phyloP scores from a whole-genome alignment of 1,284 basidiomycete genomes.

The Ceratobasidium sp. region DNA sequence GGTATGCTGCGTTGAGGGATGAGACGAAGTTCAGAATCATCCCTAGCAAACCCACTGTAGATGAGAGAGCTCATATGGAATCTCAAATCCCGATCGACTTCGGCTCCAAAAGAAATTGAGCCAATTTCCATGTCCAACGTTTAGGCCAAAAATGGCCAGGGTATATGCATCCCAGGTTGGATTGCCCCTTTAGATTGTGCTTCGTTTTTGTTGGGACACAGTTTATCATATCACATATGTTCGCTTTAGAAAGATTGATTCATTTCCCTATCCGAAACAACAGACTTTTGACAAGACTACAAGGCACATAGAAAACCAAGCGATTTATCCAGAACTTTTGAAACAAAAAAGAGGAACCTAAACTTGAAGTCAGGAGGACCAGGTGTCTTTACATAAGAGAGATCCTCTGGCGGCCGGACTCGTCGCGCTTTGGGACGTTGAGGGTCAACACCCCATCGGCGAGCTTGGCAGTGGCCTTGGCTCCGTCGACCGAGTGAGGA shows the following conservation, averaged over 20 bases:
- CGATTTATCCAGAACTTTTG: background rate
- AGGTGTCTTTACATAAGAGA: conserved; percentile 5
- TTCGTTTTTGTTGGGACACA: no score
- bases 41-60: background rate
- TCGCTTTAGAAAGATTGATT: background rate
- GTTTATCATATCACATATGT: no score
- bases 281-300: background rate
- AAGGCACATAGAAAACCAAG: background rate
- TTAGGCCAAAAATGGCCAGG: background rate
- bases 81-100: background rate
- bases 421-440: conserved; percentile 38
- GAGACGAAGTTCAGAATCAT: background rate
- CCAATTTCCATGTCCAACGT: background rate
- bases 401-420: conserved; percentile 40
- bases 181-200: background rate
- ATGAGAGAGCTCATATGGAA: conserved; percentile 1
- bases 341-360: background rate
- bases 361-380: no score
- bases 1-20: conserved; percentile 10
- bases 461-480: conserved; percentile 36
- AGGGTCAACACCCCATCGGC: conserved; percentile 45
- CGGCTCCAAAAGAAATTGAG: background rate
- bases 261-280: background rate
- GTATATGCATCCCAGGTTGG: background rate
- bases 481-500: conserved; percentile 42